Conservation (phyloP, 768 basidiomycete species). For the Mycena crocata region DNA sequence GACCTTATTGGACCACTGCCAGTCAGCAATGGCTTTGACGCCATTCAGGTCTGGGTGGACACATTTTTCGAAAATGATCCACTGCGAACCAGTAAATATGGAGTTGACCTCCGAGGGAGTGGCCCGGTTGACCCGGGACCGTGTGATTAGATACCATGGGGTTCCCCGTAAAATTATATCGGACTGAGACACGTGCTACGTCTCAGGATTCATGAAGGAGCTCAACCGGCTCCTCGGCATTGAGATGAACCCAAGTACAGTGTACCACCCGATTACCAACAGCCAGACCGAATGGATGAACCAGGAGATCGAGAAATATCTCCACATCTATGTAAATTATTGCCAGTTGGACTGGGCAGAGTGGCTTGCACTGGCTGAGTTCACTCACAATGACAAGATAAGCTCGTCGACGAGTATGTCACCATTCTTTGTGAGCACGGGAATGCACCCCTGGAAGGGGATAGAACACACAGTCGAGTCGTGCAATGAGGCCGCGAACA, state of each 20-base stretch:
- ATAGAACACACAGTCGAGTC: no score
- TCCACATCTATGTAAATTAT: no score
- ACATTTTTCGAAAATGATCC: conserved; percentile 1
- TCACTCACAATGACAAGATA: no score
- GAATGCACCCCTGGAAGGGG: no score
- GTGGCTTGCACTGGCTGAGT: no score
- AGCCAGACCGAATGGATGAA: conserved; percentile 56
- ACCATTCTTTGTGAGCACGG: no score
- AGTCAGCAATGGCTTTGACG: conserved; percentile 13
- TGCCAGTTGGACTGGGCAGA: no score
- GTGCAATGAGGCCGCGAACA: no score
- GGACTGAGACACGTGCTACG: neutral
- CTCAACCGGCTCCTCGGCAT: conserved; percentile 24
- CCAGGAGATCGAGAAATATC: conserved; percentile 53
- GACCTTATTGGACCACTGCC: neutral
- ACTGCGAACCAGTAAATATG: neutral
- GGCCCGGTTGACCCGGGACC: neutral
- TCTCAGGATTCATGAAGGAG: neutral
- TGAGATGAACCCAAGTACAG: conserved; percentile 44
- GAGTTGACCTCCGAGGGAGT: conserved; percentile 1
- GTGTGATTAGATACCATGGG: neutral
- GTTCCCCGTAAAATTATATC: neutral
- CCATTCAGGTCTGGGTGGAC: conserved; percentile 17
- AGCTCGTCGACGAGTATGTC: no score
- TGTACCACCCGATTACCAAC: conserved; percentile 55